Evolutionary conservation across 2,329 filamentous ascomycete genomes (phyloP).

Genomic region (Alternaria gaisen): DNA sequence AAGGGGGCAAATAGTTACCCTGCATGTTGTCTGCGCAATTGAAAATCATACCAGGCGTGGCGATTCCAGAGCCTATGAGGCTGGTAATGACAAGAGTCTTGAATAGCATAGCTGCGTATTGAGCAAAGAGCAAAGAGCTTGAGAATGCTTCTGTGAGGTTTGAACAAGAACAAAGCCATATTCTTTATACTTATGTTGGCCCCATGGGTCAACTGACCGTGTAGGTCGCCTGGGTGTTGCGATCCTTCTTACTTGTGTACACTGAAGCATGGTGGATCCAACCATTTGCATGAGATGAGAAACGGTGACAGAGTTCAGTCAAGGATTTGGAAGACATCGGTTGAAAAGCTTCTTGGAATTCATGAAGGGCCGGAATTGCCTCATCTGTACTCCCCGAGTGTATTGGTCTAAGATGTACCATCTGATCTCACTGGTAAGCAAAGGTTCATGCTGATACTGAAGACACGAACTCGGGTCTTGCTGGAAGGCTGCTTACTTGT

Average conservation of each 20-base stretch:
- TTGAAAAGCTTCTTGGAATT: background rate
- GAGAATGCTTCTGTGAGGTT: background rate
- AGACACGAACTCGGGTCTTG: background rate
- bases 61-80: background rate
- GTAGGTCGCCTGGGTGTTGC: background rate
- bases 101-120: background rate
- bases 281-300: background rate
- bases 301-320: background rate
- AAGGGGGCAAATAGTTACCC: background rate
- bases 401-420: background rate
- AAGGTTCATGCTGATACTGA: background rate
- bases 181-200: background rate
- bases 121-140: too few species aligned
- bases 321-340: background rate
- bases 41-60: slow-evolving; percentile 1
- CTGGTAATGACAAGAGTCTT: background rate
- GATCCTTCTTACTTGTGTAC: background rate
- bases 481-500: background rate
- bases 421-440: background rate
- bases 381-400: background rate
- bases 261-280: background rate
- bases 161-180: background rate
- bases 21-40: slow-evolving; percentile 3
- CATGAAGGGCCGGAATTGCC: background rate
- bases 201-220: background rate